These are phyloP conservation scores for Extremus antarcticus DNA, from an alignment of 495 filamentous ascomycete genomes.

Conservation along the genomic window DNA sequence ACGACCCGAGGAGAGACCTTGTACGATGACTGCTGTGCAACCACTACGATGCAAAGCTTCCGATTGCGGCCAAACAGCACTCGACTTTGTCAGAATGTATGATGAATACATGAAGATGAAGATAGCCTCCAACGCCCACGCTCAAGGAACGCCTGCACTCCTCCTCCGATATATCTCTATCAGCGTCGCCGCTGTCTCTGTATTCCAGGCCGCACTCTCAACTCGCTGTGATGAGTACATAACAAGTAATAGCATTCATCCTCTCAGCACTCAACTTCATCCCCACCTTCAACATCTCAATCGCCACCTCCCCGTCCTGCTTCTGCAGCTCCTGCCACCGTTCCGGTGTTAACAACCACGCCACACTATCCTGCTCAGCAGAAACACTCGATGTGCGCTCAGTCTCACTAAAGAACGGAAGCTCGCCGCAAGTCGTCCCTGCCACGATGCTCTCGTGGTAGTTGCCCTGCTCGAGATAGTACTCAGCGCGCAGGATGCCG, in stretches of 20 bases:
- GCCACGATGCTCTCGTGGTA: constrained; percentile 88
- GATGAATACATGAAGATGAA: too few species aligned
- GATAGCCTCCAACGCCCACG: too few species aligned
- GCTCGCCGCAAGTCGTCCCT: constrained; percentile 87
- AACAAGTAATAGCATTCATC: constrained; percentile 72
- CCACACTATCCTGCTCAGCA: constrained; percentile 67
- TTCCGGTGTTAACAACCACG: constrained; percentile 64
- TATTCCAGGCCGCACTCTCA: too few species aligned
- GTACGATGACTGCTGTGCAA: neutral
- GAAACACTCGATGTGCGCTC: constrained; percentile 74
- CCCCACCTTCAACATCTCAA: constrained; percentile 70
- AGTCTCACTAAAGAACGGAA: constrained; percentile 91
- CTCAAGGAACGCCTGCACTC: too few species aligned
- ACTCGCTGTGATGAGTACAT: constrained; percentile 23
- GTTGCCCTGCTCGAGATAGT: constrained; percentile 76
- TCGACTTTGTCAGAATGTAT: too few species aligned
- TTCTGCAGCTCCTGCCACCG: constrained; percentile 62
- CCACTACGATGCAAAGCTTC: too few species aligned
- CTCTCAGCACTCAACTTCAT: constrained; percentile 82
- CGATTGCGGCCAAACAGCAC: too few species aligned
- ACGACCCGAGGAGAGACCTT: neutral
- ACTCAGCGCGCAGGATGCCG: constrained; percentile 80
- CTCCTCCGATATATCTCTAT: too few species aligned
- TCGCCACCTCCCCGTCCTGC: constrained; percentile 60
- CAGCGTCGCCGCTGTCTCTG: too few species aligned